Evolutionary conservation across 2,329 filamentous ascomycete species (phyloP).

Genomic region (Ophidiomyces ophidiicola): DNA sequence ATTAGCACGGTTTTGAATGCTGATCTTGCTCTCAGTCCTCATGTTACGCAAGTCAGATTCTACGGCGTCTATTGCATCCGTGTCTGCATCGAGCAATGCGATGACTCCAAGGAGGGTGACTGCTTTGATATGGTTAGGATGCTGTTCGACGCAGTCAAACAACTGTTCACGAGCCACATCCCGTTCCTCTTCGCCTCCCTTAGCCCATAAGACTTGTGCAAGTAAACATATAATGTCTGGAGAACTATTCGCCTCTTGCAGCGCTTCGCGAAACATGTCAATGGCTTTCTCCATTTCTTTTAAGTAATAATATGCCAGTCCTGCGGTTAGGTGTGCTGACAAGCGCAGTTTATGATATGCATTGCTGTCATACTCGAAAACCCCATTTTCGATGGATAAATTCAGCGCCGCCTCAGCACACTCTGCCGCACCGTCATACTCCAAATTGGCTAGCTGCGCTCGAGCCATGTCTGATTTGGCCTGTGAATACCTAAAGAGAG

Average conservation of each 20-base stretch:
- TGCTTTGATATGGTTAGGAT: slow-evolving; percentile 64
- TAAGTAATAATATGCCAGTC: slow-evolving; percentile 66
- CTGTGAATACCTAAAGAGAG: slow-evolving; percentile 65
- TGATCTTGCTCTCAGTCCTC: slow-evolving; percentile 54
- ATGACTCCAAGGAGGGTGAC: slow-evolving; percentile 74
- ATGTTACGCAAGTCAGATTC: slow-evolving; percentile 62
- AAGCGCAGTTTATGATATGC: slow-evolving; percentile 60
- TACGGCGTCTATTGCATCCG: slow-evolving; percentile 68
- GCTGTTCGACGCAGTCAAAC: slow-evolving; percentile 63
- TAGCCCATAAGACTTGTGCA: slow-evolving; percentile 87
- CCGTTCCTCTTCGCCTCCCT: slow-evolving; percentile 60
- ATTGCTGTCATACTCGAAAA: slow-evolving; percentile 49
- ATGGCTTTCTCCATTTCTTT: slow-evolving; percentile 57
- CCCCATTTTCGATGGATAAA: slow-evolving; percentile 60
- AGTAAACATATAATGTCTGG: slow-evolving; percentile 79
- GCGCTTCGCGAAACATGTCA: slow-evolving; percentile 63
- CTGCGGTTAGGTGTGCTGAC: slow-evolving; percentile 74
- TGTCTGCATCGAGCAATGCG: slow-evolving; percentile 66
- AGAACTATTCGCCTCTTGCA: slow-evolving; percentile 62
- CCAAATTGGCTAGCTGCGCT: slow-evolving; percentile 58
- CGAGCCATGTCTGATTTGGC: slow-evolving; percentile 79
- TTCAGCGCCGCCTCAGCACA: slow-evolving; percentile 70
- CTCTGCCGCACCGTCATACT: slow-evolving; percentile 58
- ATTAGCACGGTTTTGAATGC: slow-evolving; percentile 50
- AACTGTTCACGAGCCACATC: slow-evolving; percentile 66